Percentiles rank a stretch among this genome's conserved stretches.
These are phyloP conservation scores for Eucalyptus grandis DNA, from an alignment of 345 rosid genomes.

Conservation along the genomic window DNA sequence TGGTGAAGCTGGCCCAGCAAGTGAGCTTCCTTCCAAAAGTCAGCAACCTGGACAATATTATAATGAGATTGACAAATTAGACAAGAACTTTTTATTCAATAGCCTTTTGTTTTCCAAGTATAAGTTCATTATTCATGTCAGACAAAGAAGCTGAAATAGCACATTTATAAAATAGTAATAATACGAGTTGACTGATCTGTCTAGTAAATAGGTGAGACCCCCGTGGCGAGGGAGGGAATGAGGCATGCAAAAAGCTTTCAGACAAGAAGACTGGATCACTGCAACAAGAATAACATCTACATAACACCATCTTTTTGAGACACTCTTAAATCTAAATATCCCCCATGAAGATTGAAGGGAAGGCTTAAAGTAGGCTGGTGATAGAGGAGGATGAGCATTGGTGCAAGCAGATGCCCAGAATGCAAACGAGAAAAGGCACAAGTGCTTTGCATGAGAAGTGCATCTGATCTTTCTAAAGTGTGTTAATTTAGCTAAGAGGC, in stretches of 20 bases:
- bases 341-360: background rate
- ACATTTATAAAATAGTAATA: background rate
- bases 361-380: background rate
- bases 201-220: background rate
- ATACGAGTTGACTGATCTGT: background rate
- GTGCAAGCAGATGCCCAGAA: background rate
- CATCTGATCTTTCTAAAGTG: background rate
- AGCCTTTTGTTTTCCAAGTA: background rate
- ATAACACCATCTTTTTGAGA: background rate
- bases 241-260: background rate
- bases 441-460: background rate
- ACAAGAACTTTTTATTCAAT: background rate
- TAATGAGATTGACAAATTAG: background rate
- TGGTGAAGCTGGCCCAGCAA: slow-evolving; percentile 27
- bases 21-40: slow-evolving; percentile 34
- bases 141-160: background rate
- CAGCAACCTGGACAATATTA: slow-evolving; percentile 5
- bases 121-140: background rate
- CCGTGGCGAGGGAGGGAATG: background rate
- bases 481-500: background rate
- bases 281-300: background rate
- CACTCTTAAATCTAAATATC: background rate
- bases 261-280: background rate
- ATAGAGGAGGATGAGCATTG: background rate
- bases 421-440: background rate